These are phyloP conservation scores for Ilyonectria robusta DNA, from an alignment of 2,329 filamentous ascomycete species.

Conservation along the genomic window DNA sequence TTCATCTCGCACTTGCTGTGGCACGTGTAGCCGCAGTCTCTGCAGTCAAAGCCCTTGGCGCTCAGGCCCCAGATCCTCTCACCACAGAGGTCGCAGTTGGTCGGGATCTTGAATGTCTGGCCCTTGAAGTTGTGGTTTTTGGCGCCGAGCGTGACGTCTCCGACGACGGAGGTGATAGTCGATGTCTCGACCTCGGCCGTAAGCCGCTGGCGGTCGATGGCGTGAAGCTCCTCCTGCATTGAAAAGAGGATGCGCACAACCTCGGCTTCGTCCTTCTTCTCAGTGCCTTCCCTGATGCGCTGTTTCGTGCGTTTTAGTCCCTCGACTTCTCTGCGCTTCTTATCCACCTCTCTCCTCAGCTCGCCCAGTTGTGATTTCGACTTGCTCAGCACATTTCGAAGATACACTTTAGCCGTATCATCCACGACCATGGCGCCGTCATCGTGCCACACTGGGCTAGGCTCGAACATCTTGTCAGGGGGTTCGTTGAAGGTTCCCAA, in stretches of 20 bases:
- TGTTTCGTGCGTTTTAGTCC: conserved; percentile 80
- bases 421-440: conserved; percentile 89
- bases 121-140: conserved; percentile 98
- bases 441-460: conserved; percentile 97
- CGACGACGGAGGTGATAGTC: conserved; percentile 91
- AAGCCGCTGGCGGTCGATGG: conserved; percentile 85
- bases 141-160: conserved; percentile 91
- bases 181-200: conserved; percentile 94
- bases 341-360: conserved; percentile 85
- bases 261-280: conserved; percentile 90
- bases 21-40: conserved; percentile 97
- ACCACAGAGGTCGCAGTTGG: conserved; percentile 96
- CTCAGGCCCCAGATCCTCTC: conserved; percentile 98
- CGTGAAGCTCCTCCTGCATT: conserved; percentile 87
- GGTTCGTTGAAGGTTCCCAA: conserved; percentile 87
- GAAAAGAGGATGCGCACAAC: conserved; percentile 87
- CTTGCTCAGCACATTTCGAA: conserved; percentile 92
- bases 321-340: conserved; percentile 89
- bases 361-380: conserved; percentile 89
- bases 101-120: conserved; percentile 99
- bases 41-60: conserved; percentile 96
- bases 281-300: conserved; percentile 83
- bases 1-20: conserved; percentile 99
- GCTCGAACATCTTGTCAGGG: conserved; percentile 87
- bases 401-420: conserved; percentile 87